These are phyloP conservation scores for Colletotrichum cordylinicola DNA, from an alignment of 2,329 filamentous ascomycete species.

Conservation along the genomic window DNA sequence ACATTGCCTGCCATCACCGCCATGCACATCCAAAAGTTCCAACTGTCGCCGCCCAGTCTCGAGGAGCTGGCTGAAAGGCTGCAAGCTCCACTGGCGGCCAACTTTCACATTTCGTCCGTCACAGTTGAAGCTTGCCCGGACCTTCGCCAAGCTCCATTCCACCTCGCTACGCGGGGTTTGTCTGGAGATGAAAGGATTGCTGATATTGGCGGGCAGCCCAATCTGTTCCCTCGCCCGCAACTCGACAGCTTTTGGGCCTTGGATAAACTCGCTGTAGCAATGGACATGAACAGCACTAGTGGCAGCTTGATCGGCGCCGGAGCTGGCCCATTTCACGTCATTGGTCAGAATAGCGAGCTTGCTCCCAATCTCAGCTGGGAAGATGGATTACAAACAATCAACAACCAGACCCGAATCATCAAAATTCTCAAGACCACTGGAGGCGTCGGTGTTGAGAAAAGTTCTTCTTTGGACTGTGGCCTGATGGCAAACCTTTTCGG, in stretches of 20 bases:
- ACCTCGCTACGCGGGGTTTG: slow-evolving; percentile 43
- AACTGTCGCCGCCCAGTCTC: slow-evolving; percentile 30
- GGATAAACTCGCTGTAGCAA: slow-evolving; percentile 32
- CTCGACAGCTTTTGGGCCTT: slow-evolving; percentile 39
- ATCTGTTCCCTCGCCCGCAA: slow-evolving; percentile 41
- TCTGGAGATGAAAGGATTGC: slow-evolving; percentile 42
- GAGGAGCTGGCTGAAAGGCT: slow-evolving; percentile 28
- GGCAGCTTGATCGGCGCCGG: slow-evolving; percentile 46
- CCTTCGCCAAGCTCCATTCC: slow-evolving; percentile 39
- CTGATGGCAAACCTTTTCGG: slow-evolving; percentile 50
- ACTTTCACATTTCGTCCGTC: slow-evolving; percentile 28
- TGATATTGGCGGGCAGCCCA: slow-evolving; percentile 49
- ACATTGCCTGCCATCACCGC: background rate
- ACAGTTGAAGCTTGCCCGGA: slow-evolving; percentile 38
- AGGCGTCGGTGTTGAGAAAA: slow-evolving; percentile 26
- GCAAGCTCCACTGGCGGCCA: slow-evolving; percentile 21
- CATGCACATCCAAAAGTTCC: slow-evolving; percentile 23
- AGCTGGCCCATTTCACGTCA: slow-evolving; percentile 45
- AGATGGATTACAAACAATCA: slow-evolving; percentile 22
- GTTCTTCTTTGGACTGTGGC: slow-evolving; percentile 36
- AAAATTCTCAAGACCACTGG: slow-evolving; percentile 27
- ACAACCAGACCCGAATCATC: slow-evolving; percentile 33
- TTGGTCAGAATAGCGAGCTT: slow-evolving; percentile 48
- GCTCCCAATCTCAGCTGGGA: slow-evolving; percentile 41
- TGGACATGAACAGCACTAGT: slow-evolving; percentile 37